These are phyloP conservation scores for Candida neerlandica DNA, from an alignment of 1,139 yeast genomes.

Conservation along the genomic window DNA sequence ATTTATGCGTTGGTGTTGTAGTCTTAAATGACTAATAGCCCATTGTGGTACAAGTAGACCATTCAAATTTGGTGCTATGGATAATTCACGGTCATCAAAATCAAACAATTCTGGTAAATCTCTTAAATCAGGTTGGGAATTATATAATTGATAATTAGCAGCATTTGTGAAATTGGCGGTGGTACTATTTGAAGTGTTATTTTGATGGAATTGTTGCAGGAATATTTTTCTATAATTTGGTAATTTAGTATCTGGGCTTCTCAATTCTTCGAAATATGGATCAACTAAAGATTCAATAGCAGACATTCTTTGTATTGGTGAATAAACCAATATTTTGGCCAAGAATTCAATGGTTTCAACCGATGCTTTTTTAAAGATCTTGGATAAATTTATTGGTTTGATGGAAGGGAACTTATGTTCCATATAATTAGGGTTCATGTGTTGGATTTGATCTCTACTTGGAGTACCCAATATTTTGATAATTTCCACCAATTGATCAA, in stretches of 20 bases:
- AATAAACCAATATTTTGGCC: constrained; percentile 65
- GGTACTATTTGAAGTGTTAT: constrained; percentile 7
- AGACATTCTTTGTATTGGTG: constrained; percentile 70
- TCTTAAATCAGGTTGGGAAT: constrained; percentile 44
- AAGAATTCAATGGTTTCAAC: constrained; percentile 67
- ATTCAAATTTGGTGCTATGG: constrained; percentile 41
- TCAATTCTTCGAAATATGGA: constrained; percentile 76
- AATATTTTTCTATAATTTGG: constrained; percentile 56
- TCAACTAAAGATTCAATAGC: constrained; percentile 72
- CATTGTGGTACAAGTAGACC: constrained; percentile 40
- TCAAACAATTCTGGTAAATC: constrained; percentile 51
- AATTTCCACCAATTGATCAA: constrained; percentile 95
- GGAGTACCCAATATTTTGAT: constrained; percentile 97
- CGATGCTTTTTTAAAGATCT: constrained; percentile 73
- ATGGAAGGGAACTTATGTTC: constrained; percentile 97
- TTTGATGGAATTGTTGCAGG: constrained; percentile 36
- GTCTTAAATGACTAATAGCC: constrained; percentile 35
- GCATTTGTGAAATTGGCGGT: constrained; percentile 18
- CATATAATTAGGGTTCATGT: constrained; percentile 97
- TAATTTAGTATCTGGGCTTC: constrained; percentile 53
- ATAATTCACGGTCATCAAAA: constrained; percentile 52
- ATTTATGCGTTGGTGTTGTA: constrained; percentile 24
- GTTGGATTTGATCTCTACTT: constrained; percentile 83
- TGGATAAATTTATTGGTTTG: constrained; percentile 85
- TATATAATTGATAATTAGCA: constrained; percentile 42